Conservation (phyloP, 2,329 filamentous ascomycete species). For the Neonectria magnoliae region DNA sequence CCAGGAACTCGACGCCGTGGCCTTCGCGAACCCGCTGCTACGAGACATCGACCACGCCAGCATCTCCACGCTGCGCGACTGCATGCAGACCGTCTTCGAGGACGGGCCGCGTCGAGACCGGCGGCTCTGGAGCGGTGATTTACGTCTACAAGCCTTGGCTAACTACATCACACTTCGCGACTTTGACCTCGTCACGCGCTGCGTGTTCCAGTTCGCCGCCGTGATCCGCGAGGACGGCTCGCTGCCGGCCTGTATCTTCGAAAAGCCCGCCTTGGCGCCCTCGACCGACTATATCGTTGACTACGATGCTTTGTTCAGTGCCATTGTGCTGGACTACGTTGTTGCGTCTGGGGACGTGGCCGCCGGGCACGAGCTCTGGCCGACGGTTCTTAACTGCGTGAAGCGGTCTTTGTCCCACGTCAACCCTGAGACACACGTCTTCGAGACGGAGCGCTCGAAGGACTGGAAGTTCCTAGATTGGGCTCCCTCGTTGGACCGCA, state of each 20-base stretch:
- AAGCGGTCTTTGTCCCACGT: conserved; percentile 40
- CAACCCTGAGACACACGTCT: conserved; percentile 28
- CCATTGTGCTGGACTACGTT: conserved; percentile 47
- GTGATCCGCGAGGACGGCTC: conserved; percentile 45
- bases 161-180: conserved; percentile 51
- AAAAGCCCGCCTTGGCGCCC: conserved; percentile 43
- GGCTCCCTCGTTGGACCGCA: conserved; percentile 16
- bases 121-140: conserved; percentile 50
- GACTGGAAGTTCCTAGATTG: conserved; percentile 27
- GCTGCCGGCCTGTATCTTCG: conserved; percentile 49
- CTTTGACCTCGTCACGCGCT: conserved; percentile 47
- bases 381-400: conserved; percentile 44
- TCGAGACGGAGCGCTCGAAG: conserved; percentile 5
- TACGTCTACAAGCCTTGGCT: conserved; percentile 49
- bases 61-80: conserved; percentile 48
- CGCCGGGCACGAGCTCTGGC: conserved; percentile 44
- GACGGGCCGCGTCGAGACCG: conserved; percentile 50
- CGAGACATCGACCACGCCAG: conserved; percentile 44
- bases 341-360: conserved; percentile 44
- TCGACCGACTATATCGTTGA: conserved; percentile 50
- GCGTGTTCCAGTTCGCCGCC: conserved; percentile 49
- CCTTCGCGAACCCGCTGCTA: conserved; percentile 36
- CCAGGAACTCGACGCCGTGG: conserved; percentile 26
- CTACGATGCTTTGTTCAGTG: conserved; percentile 49
- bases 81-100: conserved; percentile 53